Percentiles rank a stretch among this genome's conserved stretches.
Conservation (phyloP, 2,329 filamentous ascomycete genomes). For the Onygenales sp. region DNA sequence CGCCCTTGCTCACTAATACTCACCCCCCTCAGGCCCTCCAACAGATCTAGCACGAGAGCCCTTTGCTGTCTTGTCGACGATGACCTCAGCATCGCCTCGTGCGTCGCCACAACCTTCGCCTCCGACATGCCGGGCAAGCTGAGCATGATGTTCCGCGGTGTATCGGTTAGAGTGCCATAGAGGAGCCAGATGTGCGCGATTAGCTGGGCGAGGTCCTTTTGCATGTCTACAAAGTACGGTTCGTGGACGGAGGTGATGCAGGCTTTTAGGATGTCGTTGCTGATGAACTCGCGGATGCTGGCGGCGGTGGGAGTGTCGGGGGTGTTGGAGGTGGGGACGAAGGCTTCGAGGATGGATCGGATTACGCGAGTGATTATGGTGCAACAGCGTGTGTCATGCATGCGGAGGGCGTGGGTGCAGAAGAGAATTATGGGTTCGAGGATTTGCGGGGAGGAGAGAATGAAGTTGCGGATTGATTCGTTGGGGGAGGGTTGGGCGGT, state of each 20-base stretch:
- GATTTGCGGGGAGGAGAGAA: slow-evolving; percentile 65
- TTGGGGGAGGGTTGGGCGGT: slow-evolving; percentile 35
- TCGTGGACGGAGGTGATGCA: slow-evolving; percentile 88
- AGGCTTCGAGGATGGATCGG: slow-evolving; percentile 47
- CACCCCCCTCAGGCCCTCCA: slow-evolving; percentile 79
- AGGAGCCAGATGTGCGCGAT: slow-evolving; percentile 77
- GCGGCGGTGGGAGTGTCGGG: slow-evolving; percentile 42
- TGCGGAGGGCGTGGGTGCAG: slow-evolving; percentile 79
- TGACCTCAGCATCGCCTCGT: slow-evolving; percentile 46
- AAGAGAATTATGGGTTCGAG: slow-evolving; percentile 86
- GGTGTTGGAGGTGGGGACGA: too few species aligned
- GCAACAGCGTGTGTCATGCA: slow-evolving; percentile 83
- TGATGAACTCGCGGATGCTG: slow-evolving; percentile 81
- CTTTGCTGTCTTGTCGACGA: slow-evolving; percentile 65
- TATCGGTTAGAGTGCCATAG: slow-evolving; percentile 60
- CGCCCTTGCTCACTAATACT: slow-evolving; percentile 91
- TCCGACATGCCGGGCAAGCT: slow-evolving; percentile 68
- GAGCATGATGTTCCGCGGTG: slow-evolving; percentile 66
- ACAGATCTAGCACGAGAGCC: slow-evolving; percentile 69
- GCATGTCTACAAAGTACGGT: slow-evolving; percentile 90
- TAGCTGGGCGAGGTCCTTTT: slow-evolving; percentile 79
- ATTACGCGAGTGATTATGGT: slow-evolving; percentile 79
- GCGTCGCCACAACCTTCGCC: slow-evolving; percentile 56
- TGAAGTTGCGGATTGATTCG: slow-evolving; percentile 62
- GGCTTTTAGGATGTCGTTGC: slow-evolving; percentile 76